Evolutionary conservation across 768 basidiomycete species (phyloP), one percentile per base, ranked within the genome.

Genomic region (Podaxis sp.): DNA sequence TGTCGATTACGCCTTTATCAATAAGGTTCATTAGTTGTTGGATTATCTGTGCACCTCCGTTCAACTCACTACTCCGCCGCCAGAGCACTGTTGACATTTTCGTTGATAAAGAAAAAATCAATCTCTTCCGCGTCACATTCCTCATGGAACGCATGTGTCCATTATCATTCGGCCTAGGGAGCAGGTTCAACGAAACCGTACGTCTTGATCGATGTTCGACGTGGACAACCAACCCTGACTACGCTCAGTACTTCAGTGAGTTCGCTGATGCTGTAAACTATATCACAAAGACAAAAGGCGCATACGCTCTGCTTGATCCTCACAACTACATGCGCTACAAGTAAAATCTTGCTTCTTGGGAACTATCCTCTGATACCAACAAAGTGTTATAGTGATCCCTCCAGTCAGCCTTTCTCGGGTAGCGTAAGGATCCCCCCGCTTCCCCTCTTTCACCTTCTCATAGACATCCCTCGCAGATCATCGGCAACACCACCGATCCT

Each of bases 321-420:
- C 80, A 80, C 64, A 81, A 80, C 63, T 80, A 81, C 61, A 82
- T 82, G 80, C 74, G 79, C 57, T 80, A 79, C 72, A 80, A 80
- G 80, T 80, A 54, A 52, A 71, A 2, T 46, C 19, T 46, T 19
- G 6, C 15, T 46, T n/a, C 19, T 19, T 17, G 19, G 7, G 7
- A 17, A 8, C 9, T n/a, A n/a, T 46, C 19, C 19, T 46, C 44
- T 46, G 13, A 46, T 46, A 46, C 44, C 6, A 46, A 9, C 7
- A 46, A 46, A 15, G 40, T 24, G 22, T 38, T 13, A 13, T 53
- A 80, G 79, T 52, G 80, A 81, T 61, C 78, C 79, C 1, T 82
- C 80, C 11, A 64, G 66, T 33, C 80, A 81, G 59, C 80, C 80
- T 8, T 74, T 74, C 63, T 74, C 74, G 17, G 80, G 80, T 44